These are phyloP conservation scores for Cladosporium oxysporum DNA, from an alignment of 2,329 filamentous ascomycete species.

Conservation along the genomic window DNA sequence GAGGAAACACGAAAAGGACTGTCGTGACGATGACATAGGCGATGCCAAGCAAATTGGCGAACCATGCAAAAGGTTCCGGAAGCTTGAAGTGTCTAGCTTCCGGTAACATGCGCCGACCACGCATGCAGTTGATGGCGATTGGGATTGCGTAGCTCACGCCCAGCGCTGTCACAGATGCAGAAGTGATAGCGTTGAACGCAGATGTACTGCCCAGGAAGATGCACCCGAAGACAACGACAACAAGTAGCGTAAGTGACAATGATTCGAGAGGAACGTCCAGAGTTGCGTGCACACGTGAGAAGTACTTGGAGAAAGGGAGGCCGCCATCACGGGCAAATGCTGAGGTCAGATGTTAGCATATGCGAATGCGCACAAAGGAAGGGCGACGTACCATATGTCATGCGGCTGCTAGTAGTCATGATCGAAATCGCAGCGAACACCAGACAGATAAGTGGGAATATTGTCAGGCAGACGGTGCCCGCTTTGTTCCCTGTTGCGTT, in stretches of 20 bases:
- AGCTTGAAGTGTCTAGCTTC: slow-evolving; percentile 57
- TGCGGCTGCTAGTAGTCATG: slow-evolving; percentile 41
- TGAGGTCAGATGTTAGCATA: slow-evolving; percentile 8
- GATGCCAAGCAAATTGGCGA: slow-evolving; percentile 61
- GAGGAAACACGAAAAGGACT: slow-evolving; percentile 74
- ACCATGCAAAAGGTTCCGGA: slow-evolving; percentile 58
- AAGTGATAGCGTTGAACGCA: slow-evolving; percentile 42
- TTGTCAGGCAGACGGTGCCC: slow-evolving; percentile 39
- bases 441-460: slow-evolving; percentile 40
- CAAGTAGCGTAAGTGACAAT: slow-evolving; percentile 34
- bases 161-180: slow-evolving; percentile 66
- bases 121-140: slow-evolving; percentile 67
- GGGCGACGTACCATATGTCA: slow-evolving; percentile 33
- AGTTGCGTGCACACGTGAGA: slow-evolving; percentile 38
- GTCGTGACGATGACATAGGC: slow-evolving; percentile 70
- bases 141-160: slow-evolving; percentile 75
- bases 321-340: slow-evolving; percentile 41
- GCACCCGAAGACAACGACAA: slow-evolving; percentile 39
- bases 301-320: slow-evolving; percentile 37
- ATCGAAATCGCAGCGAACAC: slow-evolving; percentile 39
- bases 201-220: slow-evolving; percentile 41
- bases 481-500: slow-evolving; percentile 38
- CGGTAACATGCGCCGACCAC: slow-evolving; percentile 66
- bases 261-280: slow-evolving; percentile 40
- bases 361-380: neutral